Percentiles rank a stretch among this genome's conserved stretches.
These are phyloP conservation scores for Eremothecium coryli DNA, from an alignment of 1,139 yeast species.

Conservation along the genomic window DNA sequence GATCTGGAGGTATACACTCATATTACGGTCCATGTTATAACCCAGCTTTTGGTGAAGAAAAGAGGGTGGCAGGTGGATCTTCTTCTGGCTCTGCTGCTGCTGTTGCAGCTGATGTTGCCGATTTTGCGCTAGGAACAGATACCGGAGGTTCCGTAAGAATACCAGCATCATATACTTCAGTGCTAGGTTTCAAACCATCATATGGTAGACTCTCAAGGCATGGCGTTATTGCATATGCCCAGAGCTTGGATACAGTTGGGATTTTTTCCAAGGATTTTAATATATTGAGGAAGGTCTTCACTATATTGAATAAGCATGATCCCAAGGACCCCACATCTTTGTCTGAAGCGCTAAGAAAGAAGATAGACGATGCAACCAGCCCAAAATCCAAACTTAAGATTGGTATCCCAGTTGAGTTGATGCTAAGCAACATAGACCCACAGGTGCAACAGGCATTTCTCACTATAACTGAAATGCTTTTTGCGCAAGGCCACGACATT, in stretches of 20 bases:
- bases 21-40: conserved; percentile 59
- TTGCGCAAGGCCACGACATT: conserved; percentile 45
- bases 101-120: conserved; percentile 61
- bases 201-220: conserved; percentile 86
- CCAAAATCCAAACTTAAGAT: conserved; percentile 34
- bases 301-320: conserved; percentile 52
- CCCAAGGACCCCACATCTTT: conserved; percentile 74
- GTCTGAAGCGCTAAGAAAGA: conserved; percentile 32
- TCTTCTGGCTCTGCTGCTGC: conserved; percentile 96
- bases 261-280: conserved; percentile 47
- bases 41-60: conserved; percentile 41
- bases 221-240: conserved; percentile 92
- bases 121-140: conserved; percentile 80
- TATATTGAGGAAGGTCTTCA: conserved; percentile 41
- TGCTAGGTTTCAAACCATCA: conserved; percentile 82
- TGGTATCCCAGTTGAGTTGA: conserved; percentile 66
- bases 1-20: conserved; percentile 55
- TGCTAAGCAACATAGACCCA: conserved; percentile 45
- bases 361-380: conserved; percentile 18
- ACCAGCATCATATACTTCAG: conserved; percentile 83
- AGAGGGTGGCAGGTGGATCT: conserved; percentile 71
- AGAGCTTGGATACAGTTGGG: conserved; percentile 91
- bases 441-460: conserved; percentile 43
- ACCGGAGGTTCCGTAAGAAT: conserved; percentile 94
- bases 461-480: conserved; percentile 36